phyloP scores from a whole-genome alignment of 345 rosid genomes.

The Kernera saxatilis region DNA sequence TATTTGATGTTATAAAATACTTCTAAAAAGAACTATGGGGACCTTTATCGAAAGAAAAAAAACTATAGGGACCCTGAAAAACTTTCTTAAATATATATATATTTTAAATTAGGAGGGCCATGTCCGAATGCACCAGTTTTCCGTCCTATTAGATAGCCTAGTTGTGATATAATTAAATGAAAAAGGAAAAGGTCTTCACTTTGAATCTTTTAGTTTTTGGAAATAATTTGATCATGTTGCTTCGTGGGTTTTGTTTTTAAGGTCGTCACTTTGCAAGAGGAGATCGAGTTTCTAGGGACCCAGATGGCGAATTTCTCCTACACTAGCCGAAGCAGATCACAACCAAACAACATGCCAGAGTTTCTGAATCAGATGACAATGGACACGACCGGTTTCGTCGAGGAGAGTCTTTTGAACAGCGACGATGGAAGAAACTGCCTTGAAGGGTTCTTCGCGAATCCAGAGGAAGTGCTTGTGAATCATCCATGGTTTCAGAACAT shows the following conservation, averaged over 20 bases:
- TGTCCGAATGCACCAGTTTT: too few species aligned
- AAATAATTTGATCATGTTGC: not conserved
- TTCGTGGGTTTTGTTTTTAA: not conserved
- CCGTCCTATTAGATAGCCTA: too few species aligned
- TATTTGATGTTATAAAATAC: too few species aligned
- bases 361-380: constrained; percentile 16
- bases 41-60: too few species aligned
- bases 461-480: constrained; percentile 12
- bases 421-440: not conserved
- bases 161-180: not conserved
- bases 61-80: too few species aligned
- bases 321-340: constrained; percentile 4
- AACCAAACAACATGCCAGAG: constrained; percentile 7
- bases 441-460: constrained; percentile 14
- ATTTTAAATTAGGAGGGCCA: too few species aligned
- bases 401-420: not conserved
- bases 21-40: too few species aligned
- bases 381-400: constrained; percentile 13
- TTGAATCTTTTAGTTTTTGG: not conserved
- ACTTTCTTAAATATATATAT: too few species aligned
- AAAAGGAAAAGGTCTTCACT: not conserved
- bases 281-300: constrained; percentile 18
- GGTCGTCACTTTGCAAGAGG: constrained; percentile 28
- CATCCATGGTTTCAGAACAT: constrained; percentile 23
- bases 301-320: constrained; percentile 10